A percentile compares a stretch with the other conserved stretches of the same genome.
phyloP scores from a whole-genome alignment of 345 rosid genomes.

The Gossypium arboreum region DNA sequence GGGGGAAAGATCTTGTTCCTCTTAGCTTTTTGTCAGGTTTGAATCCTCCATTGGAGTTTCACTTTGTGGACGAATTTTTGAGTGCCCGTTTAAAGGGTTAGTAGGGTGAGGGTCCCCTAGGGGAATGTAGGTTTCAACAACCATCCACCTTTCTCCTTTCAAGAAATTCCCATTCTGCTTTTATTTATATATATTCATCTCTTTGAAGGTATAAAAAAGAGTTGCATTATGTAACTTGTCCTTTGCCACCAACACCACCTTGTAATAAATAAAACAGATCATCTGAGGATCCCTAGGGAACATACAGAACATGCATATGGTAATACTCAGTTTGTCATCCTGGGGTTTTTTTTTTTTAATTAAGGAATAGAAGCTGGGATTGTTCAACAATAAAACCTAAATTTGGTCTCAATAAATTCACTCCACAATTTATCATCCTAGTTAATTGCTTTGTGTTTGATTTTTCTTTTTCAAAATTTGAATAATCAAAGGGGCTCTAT shows the following conservation, averaged over 20 bases:
- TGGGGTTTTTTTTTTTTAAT: not conserved
- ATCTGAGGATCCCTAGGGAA: conserved; percentile 11
- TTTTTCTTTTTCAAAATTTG: not conserved
- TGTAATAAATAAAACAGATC: not conserved
- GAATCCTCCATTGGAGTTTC: conserved; percentile 28
- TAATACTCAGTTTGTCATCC: not conserved
- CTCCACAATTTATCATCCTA: not conserved
- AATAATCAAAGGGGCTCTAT: not conserved
- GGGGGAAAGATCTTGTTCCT: conserved; percentile 35
- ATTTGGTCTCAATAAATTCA: too few species aligned
- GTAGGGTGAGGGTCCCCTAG: not conserved
- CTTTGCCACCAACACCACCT: not conserved
- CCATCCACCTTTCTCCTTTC: conserved; percentile 37
- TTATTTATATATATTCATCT: not conserved
- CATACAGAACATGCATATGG: conserved; percentile 2
- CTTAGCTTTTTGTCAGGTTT: conserved; percentile 42
- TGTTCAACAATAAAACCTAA: too few species aligned
- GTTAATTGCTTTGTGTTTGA: not conserved
- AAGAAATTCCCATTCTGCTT: conserved; percentile 14
- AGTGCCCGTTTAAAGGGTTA: not conserved
- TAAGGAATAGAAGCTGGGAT: too few species aligned
- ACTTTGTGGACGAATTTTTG: conserved; percentile 13
- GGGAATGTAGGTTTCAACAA: conserved; percentile 23
- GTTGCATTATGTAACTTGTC: conserved; percentile 7
- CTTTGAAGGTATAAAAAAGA: conserved; percentile 4